Evolutionary conservation across 2,329 filamentous ascomycete species (phyloP).

Genomic region (Cadophora malorum): DNA sequence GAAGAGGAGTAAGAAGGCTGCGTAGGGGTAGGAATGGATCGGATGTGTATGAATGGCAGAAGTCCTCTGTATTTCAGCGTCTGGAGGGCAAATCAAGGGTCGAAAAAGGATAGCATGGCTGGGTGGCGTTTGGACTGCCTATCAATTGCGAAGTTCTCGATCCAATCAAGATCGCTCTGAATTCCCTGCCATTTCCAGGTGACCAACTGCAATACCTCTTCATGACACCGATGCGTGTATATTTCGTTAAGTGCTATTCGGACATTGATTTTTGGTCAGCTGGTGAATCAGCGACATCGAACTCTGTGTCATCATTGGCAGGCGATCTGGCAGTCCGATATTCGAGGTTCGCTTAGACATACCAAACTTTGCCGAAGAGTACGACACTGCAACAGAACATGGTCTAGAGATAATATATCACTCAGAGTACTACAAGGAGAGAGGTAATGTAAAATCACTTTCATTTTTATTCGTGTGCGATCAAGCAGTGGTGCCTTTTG

Average conservation of each 20-base stretch:
- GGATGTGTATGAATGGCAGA: background rate
- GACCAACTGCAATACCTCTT: too few relatives aligned
- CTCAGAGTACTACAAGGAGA: background rate
- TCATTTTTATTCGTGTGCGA: background rate
- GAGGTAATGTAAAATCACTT: background rate
- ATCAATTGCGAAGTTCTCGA: background rate
- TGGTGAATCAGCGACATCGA: too few relatives aligned
- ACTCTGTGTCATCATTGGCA: too few relatives aligned
- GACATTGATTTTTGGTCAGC: too few relatives aligned
- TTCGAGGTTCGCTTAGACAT: too few relatives aligned
- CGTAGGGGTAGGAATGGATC: background rate
- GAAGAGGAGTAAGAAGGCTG: conserved; percentile 43
- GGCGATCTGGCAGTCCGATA: too few relatives aligned
- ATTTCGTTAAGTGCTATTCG: too few relatives aligned
- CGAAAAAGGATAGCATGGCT: conserved; percentile 19
- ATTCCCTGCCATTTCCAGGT: background rate
- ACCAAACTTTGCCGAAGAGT: too few relatives aligned
- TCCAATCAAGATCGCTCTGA: background rate
- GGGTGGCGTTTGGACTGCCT: conserved; percentile 13
- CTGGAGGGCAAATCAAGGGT: conserved; percentile 16
- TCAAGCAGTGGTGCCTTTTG: background rate
- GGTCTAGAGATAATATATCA: background rate
- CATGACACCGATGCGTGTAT: background rate
- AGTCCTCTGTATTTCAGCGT: background rate
- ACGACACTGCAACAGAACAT: background rate